Evolutionary conservation across 2,329 filamentous ascomycete genomes (phyloP).

Genomic region (Botrytis aclada): DNA sequence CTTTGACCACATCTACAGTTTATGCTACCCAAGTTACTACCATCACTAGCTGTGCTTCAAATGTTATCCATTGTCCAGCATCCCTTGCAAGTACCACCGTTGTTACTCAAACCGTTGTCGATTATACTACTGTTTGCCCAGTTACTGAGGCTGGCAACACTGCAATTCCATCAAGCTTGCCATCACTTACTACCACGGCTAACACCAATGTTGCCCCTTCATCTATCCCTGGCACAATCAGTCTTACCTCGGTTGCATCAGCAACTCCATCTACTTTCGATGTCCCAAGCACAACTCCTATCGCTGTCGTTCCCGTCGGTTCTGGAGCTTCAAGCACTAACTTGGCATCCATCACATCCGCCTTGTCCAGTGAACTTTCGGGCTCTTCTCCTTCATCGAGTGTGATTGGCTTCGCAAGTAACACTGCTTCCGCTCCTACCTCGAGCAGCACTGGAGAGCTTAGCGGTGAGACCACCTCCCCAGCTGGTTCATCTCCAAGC

Average conservation of each 20-base stretch:
- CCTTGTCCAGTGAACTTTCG: neutral
- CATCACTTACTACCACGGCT: neutral
- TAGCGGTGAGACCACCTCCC: neutral
- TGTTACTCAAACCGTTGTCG: constrained; percentile 22
- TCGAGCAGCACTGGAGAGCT: neutral
- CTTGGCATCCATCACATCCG: constrained; percentile 10
- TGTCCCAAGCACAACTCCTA: neutral
- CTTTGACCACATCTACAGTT: constrained; percentile 25
- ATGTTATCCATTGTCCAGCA: constrained; percentile 26
- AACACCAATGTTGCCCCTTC: neutral
- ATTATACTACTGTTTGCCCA: constrained; percentile 27
- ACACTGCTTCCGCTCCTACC: neutral
- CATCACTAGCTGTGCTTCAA: constrained; percentile 24
- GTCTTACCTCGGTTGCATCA: neutral
- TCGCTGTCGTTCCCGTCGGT: neutral
- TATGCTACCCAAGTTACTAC: constrained; percentile 23
- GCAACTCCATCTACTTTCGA: neutral
- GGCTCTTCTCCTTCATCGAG: neutral
- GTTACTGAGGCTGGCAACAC: constrained; percentile 5
- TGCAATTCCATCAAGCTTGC: neutral
- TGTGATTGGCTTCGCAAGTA: neutral
- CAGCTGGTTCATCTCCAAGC: neutral
- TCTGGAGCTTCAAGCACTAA: neutral
- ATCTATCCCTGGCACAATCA: neutral
- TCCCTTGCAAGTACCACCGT: constrained; percentile 16